These are phyloP conservation scores for Claviceps digitariae DNA, from an alignment of 2,329 filamentous ascomycete genomes.

Conservation along the genomic window DNA sequence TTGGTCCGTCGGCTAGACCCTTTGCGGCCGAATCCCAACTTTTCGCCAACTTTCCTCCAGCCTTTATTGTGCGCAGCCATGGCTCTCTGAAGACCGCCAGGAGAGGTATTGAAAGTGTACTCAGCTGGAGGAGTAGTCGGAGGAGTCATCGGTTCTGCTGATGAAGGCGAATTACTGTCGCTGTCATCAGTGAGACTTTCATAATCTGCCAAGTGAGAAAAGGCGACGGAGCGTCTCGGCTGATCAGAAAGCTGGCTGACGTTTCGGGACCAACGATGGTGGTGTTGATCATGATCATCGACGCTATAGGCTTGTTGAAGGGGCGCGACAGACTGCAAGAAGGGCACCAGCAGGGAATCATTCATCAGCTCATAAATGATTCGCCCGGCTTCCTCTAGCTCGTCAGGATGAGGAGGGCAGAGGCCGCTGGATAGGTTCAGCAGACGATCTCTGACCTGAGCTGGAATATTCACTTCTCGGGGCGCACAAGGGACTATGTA, in stretches of 20 bases:
- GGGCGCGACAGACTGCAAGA: conserved; percentile 55
- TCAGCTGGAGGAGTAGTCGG: conserved; percentile 58
- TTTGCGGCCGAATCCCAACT: conserved; percentile 44
- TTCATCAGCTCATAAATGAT: conserved; percentile 97
- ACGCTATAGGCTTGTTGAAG: conserved; percentile 19
- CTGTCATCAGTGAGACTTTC: conserved; percentile 52
- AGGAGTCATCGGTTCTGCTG: conserved; percentile 56
- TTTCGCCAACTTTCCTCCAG: conserved; percentile 53
- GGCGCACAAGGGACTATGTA: conserved; percentile 80
- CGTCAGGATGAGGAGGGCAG: conserved; percentile 57
- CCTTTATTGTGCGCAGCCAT: conserved; percentile 41
- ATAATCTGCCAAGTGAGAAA: conserved; percentile 32
- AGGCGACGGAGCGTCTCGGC: conserved; percentile 21
- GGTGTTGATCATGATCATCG: conserved; percentile 27
- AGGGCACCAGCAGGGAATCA: conserved; percentile 85
- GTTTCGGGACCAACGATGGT: conserved; percentile 3
- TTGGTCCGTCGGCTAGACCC: conserved; percentile 29
- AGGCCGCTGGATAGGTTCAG: conserved; percentile 42
- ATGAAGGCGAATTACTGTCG: conserved; percentile 41
- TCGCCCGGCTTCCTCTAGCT: conserved; percentile 66
- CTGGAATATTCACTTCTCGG: conserved; percentile 81
- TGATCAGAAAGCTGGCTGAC: background rate
- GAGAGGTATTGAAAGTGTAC: conserved; percentile 37
- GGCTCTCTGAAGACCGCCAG: conserved; percentile 39
- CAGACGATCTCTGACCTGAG: conserved; percentile 69